A percentile compares a stretch with the other conserved stretches of the same genome.
Conservation (phyloP, 129 eudicot species). For the Pulicaria dysenterica region DNA sequence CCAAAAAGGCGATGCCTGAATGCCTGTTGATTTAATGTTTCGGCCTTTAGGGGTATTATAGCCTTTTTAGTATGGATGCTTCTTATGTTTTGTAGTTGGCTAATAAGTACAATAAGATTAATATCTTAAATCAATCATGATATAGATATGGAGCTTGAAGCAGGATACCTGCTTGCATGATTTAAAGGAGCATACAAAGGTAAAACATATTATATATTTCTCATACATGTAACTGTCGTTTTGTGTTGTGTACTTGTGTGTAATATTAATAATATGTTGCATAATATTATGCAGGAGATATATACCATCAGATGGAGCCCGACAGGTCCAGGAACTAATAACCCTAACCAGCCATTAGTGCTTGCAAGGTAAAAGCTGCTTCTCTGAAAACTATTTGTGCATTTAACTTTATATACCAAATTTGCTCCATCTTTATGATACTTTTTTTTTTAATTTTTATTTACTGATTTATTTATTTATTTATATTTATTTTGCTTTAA, state of each 20-base stretch:
- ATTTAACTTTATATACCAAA: too few relatives aligned
- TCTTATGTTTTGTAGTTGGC: too few relatives aligned
- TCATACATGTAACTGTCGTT: neutral
- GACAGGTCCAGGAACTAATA: slow-evolving; percentile 81
- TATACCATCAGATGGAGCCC: slow-evolving; percentile 97
- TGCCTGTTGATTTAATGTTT: too few relatives aligned
- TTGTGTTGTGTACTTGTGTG: neutral
- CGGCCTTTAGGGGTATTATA: too few relatives aligned
- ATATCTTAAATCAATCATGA: slow-evolving; percentile 23
- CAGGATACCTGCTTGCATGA: slow-evolving; percentile 84
- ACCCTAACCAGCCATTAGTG: slow-evolving; percentile 71
- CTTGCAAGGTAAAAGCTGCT: slow-evolving; percentile 69
- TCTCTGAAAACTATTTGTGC: neutral
- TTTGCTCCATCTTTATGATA: neutral
- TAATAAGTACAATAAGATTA: neutral
- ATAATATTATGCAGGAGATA: slow-evolving; percentile 57
- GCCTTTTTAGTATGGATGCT: too few relatives aligned
- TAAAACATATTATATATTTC: slow-evolving; percentile 29
- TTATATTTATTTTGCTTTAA: neutral
- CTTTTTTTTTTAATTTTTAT: neutral
- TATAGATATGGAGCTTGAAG: slow-evolving; percentile 89
- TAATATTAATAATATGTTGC: neutral
- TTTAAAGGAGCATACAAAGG: slow-evolving; percentile 84
- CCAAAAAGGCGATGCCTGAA: too few relatives aligned
- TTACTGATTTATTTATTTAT: neutral